Evolutionary conservation across 2,329 filamentous ascomycete species (phyloP), one percentile per base, ranked within the genome.

Genomic region (Botryosphaeria dothidea): DNA sequence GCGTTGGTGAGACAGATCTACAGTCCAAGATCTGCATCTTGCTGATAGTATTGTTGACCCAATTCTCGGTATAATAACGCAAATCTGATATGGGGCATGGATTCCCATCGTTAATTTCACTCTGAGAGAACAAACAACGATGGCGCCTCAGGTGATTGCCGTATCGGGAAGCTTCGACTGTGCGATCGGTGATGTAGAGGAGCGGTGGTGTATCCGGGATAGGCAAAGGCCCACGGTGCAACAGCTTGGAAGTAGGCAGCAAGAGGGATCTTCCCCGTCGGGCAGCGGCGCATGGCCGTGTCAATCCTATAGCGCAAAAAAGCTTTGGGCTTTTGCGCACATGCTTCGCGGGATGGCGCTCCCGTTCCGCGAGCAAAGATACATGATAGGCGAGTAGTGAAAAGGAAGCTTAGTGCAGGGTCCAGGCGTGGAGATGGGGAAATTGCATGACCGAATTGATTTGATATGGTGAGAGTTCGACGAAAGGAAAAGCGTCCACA

Each of bases 31-130:
- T 45, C 34, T 57, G 52, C 36, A 19, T 34, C 1, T 11, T n/a
- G 11, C 11, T 56, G 51, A n/a, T 27, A 17, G 21, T 27, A 38
- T 34, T 34, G 27, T 19, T 23, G 43, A 21, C 43, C 43, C n/a
- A 7, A 9, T 25, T 11, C 15, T 15, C n/a, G 29, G 56, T 60
- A 31, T 60, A 31, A 60, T 31, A 60, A n/a, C 41, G 27, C 56
- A 17, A 29, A 15, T 27, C 36, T 46, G 38, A 5, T 60, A 46
- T 60, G 38, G 56, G 56, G 56, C 56, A 60, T 45, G 56, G 56
- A 60, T 60, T 31, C n/a, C 25, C 25, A 34, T 60, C 38, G n/a
- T 38, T 27, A 60, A 60, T 60, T 60, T 60, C 56, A 34, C 41
- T 25, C 25, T 2, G 17, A 6, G 9, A 58, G 56, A 29, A 25